phyloP scores from a whole-genome alignment of 2,329 filamentous ascomycete species.

The Claviceps humidiphila region DNA sequence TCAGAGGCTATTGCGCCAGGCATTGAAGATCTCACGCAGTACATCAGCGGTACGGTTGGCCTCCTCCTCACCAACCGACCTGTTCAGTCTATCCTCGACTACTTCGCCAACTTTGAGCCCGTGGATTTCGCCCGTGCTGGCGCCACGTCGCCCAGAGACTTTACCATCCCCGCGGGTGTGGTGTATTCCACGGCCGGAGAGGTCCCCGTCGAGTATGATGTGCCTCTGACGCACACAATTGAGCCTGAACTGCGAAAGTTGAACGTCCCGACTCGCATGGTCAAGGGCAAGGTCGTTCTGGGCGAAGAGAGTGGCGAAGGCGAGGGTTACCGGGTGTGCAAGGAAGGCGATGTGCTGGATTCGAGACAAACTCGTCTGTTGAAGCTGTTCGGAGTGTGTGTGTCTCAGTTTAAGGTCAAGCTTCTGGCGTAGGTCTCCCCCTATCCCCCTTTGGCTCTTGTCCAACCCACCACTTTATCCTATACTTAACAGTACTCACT shows the following conservation, averaged over 20 bases:
- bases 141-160: conserved; percentile 56
- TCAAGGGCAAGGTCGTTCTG: conserved; percentile 76
- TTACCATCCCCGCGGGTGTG: conserved; percentile 71
- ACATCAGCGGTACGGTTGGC: conserved; percentile 73
- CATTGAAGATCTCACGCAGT: conserved; percentile 53
- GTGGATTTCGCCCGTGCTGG: conserved; percentile 89
- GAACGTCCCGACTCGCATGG: conserved; percentile 77
- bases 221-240: conserved; percentile 73
- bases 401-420: conserved; percentile 80
- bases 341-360: conserved; percentile 72
- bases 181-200: conserved; percentile 73
- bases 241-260: conserved; percentile 84
- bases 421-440: conserved; percentile 52
- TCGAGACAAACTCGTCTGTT: conserved; percentile 84
- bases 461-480: not conserved
- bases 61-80: conserved; percentile 78
- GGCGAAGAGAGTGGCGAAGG: conserved; percentile 39
- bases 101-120: conserved; percentile 59
- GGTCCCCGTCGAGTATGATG: conserved; percentile 66
- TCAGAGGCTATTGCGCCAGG: conserved; percentile 72
- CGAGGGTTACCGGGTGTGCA: conserved; percentile 64
- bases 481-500: not conserved
- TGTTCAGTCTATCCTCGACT: conserved; percentile 51
- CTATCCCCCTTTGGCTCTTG: not conserved
- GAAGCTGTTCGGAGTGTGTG: conserved; percentile 84